Conservation (phyloP, 129 eudicot species). For the Pulicaria dysenterica region DNA sequence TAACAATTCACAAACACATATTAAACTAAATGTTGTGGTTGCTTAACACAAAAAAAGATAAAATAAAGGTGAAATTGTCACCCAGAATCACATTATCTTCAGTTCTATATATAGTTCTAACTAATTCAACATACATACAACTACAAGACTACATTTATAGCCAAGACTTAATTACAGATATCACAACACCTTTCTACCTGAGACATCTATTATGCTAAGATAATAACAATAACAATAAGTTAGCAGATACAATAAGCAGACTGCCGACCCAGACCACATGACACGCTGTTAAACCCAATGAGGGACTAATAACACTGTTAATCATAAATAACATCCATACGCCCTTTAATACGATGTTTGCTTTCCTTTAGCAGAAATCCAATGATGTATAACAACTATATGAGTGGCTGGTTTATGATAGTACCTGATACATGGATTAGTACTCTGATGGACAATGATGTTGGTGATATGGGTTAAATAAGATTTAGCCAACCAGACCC, state of each 20-base stretch:
- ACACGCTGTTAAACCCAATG: not conserved
- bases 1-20: too few relatives aligned
- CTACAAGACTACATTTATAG: slow-evolving; percentile 7
- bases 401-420: not conserved
- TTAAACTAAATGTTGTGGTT: too few relatives aligned
- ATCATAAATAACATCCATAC: too few relatives aligned
- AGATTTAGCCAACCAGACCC: slow-evolving; percentile 48
- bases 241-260: not conserved
- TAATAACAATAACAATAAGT: not conserved
- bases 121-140: not conserved
- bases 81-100: not conserved
- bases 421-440: slow-evolving; percentile 4
- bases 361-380: too few relatives aligned
- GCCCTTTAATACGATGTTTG: too few relatives aligned
- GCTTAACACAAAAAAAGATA: too few relatives aligned
- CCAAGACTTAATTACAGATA: not conserved
- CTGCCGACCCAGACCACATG: not conserved
- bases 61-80: not conserved
- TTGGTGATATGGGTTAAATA: not conserved
- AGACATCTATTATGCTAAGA: not conserved
- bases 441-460: not conserved
- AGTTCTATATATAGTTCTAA: too few relatives aligned
- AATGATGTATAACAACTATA: too few relatives aligned
- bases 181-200: slow-evolving; percentile 14
- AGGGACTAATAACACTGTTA: too few relatives aligned